Base-by-base conservation (phyloP, 192 early-diverging fungal species). In the Kickxella alabastrina region DNA sequence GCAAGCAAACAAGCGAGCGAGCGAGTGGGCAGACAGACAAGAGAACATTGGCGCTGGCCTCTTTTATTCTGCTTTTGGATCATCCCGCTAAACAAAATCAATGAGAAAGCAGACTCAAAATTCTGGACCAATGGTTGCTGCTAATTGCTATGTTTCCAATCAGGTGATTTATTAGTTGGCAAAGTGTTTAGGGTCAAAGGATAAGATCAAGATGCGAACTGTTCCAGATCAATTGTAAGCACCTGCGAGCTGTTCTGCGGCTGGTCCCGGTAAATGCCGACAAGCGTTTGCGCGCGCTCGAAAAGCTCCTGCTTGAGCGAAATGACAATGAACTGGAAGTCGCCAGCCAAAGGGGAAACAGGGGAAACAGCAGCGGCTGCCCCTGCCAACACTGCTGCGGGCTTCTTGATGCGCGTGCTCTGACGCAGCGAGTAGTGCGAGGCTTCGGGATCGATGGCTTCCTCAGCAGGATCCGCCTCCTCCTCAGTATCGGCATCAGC, bases 271-370 rank as follows among this genome's bases (percentile, higher is more conserved):
- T 96, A 97, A 34, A 98, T 90, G n/a, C 97, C 95, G 0, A 99
- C 97, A 15, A 99, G 78, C 0, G 85, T 87, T 49, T 92, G 79
- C 13, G 93, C 93, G 26, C 87, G 85, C 66, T 99, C 92, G 68
- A 95, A 99, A 38, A 99, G 80, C 22, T 85, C 85, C 55, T 81
- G 87, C 77, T 99, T 99, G 41, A 97, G 85, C 17, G 91, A 93
- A 39, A 99, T 99, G 18, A 99, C 93, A 49, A 99, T 92, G 57
- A 99, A 99, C 77, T 99, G 97, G 42, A 94, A 87, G 31, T 73
- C 62, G 0, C 76, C 75, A 13, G 40, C 49, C 18, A 42, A 31
- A n/a, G n/a, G n/a, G n/a, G n/a, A n/a, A n/a, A n/a, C n/a, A n/a
- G n/a, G n/a, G n/a, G n/a, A n/a, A n/a, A n/a, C n/a, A n/a, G n/a